Evolutionary conservation across 352 stramenopile species (phyloP).

Genomic region (Phytophthora vignae): DNA sequence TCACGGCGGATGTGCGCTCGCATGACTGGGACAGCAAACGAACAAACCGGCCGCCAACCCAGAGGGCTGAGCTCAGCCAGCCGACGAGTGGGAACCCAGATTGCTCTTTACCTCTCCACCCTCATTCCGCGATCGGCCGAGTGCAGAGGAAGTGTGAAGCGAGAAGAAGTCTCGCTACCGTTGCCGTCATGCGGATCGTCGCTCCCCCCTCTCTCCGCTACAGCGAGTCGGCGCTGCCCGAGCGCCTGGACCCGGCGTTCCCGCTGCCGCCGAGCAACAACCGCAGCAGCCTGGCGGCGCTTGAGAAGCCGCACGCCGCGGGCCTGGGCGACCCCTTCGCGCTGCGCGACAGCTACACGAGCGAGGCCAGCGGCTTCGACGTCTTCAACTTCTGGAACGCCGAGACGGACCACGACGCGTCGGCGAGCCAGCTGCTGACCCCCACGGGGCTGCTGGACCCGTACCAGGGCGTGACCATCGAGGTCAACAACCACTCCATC

Average conservation of each 20-base stretch:
- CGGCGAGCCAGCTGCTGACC: conserved; percentile 43
- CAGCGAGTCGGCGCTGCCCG: conserved; percentile 63
- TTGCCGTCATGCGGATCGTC: conserved; percentile 35
- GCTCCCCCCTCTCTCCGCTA: conserved; percentile 40
- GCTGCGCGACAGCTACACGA: conserved; percentile 63
- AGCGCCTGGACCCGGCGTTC: conserved; percentile 55
- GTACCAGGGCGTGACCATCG: conserved; percentile 76
- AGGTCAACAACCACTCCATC: conserved; percentile 78
- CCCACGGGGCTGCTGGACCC: conserved; percentile 50
- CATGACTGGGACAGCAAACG: not conserved
- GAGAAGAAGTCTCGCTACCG: no score
- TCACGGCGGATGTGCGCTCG: conserved; percentile 5
- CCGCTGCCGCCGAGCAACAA: conserved; percentile 52
- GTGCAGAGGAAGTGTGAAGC: no score
- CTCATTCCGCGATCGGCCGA: conserved; percentile 35
- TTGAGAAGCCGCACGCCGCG: conserved; percentile 42
- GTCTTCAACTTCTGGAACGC: conserved; percentile 65
- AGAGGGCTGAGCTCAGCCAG: conserved; percentile 3
- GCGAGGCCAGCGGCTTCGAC: conserved; percentile 72
- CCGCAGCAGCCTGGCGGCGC: conserved; percentile 65
- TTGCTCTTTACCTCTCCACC: not conserved
- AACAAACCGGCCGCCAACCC: not conserved
- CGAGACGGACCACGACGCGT: conserved; percentile 51
- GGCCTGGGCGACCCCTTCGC: conserved; percentile 31
- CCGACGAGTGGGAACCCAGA: conserved; percentile 15